phyloP scores from a whole-genome alignment of 257 asterid genomes.

The Hygrophila difformis region DNA sequence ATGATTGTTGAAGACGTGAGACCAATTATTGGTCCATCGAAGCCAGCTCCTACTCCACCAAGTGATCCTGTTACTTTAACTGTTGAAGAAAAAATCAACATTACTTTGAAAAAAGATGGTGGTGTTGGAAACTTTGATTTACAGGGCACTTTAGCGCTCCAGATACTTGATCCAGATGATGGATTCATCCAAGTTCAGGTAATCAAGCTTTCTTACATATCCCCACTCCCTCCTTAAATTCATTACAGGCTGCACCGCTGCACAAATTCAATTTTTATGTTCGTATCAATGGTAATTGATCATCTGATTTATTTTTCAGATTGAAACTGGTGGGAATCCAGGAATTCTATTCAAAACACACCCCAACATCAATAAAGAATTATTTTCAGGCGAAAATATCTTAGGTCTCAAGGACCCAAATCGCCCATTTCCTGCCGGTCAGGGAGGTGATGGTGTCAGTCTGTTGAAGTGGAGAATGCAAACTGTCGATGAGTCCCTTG shows the following conservation, averaged over 20 bases:
- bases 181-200: slow-evolving; percentile 95
- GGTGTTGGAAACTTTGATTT: slow-evolving; percentile 77
- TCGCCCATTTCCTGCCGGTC: slow-evolving; percentile 75
- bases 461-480: slow-evolving; percentile 96
- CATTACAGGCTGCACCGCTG: too few species aligned
- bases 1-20: slow-evolving; percentile 78
- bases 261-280: not conserved
- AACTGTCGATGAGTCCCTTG: slow-evolving; percentile 69
- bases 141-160: slow-evolving; percentile 83
- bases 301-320: slow-evolving; percentile 45
- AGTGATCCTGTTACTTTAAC: slow-evolving; percentile 87
- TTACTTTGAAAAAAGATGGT: slow-evolving; percentile 73
- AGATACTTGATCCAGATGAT: slow-evolving; percentile 77
- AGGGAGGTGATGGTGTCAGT: slow-evolving; percentile 74
- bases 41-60: slow-evolving; percentile 53
- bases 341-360: slow-evolving; percentile 78
- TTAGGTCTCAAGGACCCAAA: slow-evolving; percentile 75
- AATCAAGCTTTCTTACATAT: slow-evolving; percentile 7
- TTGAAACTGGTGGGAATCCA: slow-evolving; percentile 76
- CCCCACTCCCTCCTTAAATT: slow-evolving; percentile 8
- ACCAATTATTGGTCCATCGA: slow-evolving; percentile 64
- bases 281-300: too few species aligned
- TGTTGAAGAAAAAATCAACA: slow-evolving; percentile 74
- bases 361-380: slow-evolving; percentile 82
- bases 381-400: slow-evolving; percentile 67